A percentile compares a stretch with the other conserved stretches of the same genome.
Evolutionary conservation across 768 basidiomycete genomes (phyloP).

Genomic region (Amanita thiersii): DNA sequence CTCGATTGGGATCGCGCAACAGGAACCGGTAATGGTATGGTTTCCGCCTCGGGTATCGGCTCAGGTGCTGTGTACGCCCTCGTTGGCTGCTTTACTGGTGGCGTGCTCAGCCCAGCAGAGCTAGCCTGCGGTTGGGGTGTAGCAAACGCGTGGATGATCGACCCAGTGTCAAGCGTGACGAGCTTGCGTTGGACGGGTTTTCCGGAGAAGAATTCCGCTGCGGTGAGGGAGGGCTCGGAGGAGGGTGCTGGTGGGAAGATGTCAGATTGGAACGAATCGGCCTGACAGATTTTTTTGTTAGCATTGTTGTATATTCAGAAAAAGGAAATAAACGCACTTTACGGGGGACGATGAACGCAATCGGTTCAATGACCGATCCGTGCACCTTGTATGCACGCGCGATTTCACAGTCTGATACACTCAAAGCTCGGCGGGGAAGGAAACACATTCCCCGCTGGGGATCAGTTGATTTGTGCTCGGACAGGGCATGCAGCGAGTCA

Average conservation of each 20-base stretch:
- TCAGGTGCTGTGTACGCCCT: conserved; percentile 20
- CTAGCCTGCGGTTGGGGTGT: conserved; percentile 20
- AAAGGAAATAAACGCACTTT: conserved; percentile 44
- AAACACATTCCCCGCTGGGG: conserved; percentile 98
- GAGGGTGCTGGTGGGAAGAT: conserved; percentile 93
- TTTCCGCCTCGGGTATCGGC: conserved; percentile 26
- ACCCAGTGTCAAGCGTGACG: conserved; percentile 70
- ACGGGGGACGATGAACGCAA: conserved; percentile 92
- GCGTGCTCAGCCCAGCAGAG: conserved; percentile 16
- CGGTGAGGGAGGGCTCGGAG: conserved; percentile 67
- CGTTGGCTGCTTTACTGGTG: conserved; percentile 13
- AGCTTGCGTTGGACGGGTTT: conserved; percentile 74
- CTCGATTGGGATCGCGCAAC: conserved; percentile 9
- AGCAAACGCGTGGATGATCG: conserved; percentile 22
- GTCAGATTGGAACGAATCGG: conserved; percentile 95
- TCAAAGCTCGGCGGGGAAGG: conserved; percentile 87
- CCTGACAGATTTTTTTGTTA: conserved; percentile 31
- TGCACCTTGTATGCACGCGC: conserved; percentile 89
- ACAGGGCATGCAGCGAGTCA: conserved; percentile 66
- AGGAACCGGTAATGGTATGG: conserved; percentile 18
- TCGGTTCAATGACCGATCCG: conserved; percentile 70
- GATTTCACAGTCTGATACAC: conserved; percentile 88
- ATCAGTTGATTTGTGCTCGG: conserved; percentile 83
- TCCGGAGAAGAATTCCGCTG: conserved; percentile 83
- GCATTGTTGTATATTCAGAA: conserved; percentile 4